Evolutionary conservation across 2,329 filamentous ascomycete genomes (phyloP), one percentile per base, ranked within the genome.

Genomic region (Epichloe festucae): DNA sequence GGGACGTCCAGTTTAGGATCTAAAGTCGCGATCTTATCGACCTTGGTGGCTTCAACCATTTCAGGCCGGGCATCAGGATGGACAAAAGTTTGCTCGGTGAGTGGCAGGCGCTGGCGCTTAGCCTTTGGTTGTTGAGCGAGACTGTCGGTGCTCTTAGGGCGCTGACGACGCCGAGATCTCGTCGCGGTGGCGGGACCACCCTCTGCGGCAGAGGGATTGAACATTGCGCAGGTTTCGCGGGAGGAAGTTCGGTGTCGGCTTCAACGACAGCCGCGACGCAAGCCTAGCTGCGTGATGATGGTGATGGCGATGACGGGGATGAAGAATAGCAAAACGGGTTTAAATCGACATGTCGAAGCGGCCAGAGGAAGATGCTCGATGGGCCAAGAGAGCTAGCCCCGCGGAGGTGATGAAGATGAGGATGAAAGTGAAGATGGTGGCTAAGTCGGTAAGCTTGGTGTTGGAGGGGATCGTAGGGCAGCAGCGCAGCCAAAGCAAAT

Each of bases 91-190:
- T 79, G 73, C 54, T 82, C 78, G 50, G 72, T 73, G 57, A 82
- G 63, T 34, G 76, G 76, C 49, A 79, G 67, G 56, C 81, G 73
- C 62, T 78, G 77, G 55, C 81, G 76, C 69, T 84, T 84, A 12
- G 79, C 75, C 65, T 82, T 84, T 31, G 81, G 81, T 59, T 78
- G 76, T 56, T 77, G 73, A 47, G 68, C 65, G 49, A 77, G 65
- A 61, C 68, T 73, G 53, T 83, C 80, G 52, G 74, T 70, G 60
- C 73, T 79, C 59, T 70, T 64, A 48, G 79, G 79, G 53, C 81
- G 76, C 64, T 80, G 79, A 52, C 81, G 76, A 54, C 81, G 75
- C 53, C 81, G 77, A 59, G 78, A 79, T 56, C 80, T 74, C 50
- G 77, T 80, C 49, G 76, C 74, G 56, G 72, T 77, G 59, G 75